phyloP scores from a whole-genome alignment of 768 basidiomycete species.

The Ramaria sp. region DNA sequence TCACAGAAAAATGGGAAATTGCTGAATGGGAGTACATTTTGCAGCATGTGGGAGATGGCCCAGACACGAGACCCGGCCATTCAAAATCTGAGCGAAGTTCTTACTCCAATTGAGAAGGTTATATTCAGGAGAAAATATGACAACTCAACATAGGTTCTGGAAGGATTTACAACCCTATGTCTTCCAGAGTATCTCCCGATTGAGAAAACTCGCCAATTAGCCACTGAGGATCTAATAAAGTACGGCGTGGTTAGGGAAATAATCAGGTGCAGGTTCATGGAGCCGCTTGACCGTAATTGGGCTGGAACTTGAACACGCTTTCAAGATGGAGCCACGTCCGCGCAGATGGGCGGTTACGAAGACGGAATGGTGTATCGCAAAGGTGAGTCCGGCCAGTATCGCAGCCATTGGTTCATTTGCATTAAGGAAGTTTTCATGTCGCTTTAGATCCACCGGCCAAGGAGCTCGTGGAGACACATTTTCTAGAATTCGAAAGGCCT shows the following conservation, averaged over 20 bases:
- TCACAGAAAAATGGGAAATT: constrained; percentile 14
- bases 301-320: neutral
- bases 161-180: neutral
- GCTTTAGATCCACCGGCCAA: neutral
- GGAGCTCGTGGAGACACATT: neutral
- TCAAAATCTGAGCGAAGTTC: constrained; percentile 14
- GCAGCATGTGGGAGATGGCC: constrained; percentile 25
- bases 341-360: neutral
- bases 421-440: neutral
- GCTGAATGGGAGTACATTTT: constrained; percentile 26
- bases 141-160: neutral
- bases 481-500: neutral
- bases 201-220: neutral
- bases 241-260: neutral
- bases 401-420: neutral
- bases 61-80: constrained; percentile 20
- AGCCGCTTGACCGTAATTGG: neutral
- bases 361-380: neutral
- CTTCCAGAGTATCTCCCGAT: neutral
- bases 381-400: neutral
- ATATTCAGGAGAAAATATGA: neutral
- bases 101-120: neutral
- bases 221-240: neutral
- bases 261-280: neutral
- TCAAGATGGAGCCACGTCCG: neutral